Conservation (phyloP, 331 rosid species). For the Stylosanthes scabra region DNA sequence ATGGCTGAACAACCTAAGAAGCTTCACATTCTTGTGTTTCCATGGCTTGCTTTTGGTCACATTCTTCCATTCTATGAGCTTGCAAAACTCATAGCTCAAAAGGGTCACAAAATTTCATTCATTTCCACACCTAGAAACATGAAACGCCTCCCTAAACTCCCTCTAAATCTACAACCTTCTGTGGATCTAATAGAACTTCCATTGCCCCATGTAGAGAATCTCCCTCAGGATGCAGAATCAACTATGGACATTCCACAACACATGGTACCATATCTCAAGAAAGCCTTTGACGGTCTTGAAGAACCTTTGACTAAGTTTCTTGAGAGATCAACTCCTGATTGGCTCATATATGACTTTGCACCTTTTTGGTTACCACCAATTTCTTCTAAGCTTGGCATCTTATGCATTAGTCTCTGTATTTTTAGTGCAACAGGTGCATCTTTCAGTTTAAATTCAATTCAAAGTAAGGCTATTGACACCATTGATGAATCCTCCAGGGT, state of each 20-base stretch:
- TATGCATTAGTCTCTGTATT: background rate
- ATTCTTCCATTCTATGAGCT: conserved; percentile 30
- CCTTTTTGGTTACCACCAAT: conserved; percentile 17
- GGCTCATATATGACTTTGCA: conserved; percentile 23
- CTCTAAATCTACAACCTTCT: background rate
- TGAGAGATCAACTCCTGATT: conserved; percentile 5
- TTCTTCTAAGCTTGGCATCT: conserved; percentile 10
- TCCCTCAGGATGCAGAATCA: conserved; percentile 29
- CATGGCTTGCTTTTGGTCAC: conserved; percentile 38
- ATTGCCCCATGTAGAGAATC: conserved; percentile 8
- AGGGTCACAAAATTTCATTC: conserved; percentile 27
- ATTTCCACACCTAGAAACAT: conserved; percentile 33
- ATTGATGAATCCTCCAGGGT: background rate
- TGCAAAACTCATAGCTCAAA: conserved; percentile 21
- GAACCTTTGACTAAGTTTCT: conserved; percentile 22
- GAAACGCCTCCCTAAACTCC: conserved; percentile 26
- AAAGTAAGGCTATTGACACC: background rate
- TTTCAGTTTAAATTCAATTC: background rate
- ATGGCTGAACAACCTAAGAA: conserved; percentile 21
- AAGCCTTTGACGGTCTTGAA: conserved; percentile 28
- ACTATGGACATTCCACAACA: conserved; percentile 25
- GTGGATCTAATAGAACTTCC: conserved; percentile 5
- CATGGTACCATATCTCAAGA: conserved; percentile 13
- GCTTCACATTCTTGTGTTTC: conserved; percentile 36
- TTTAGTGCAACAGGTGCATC: background rate